Evolutionary conservation across 441 rosid genomes (phyloP), one percentile per base, ranked within the genome.

Genomic region (Biscutella auriculata): DNA sequence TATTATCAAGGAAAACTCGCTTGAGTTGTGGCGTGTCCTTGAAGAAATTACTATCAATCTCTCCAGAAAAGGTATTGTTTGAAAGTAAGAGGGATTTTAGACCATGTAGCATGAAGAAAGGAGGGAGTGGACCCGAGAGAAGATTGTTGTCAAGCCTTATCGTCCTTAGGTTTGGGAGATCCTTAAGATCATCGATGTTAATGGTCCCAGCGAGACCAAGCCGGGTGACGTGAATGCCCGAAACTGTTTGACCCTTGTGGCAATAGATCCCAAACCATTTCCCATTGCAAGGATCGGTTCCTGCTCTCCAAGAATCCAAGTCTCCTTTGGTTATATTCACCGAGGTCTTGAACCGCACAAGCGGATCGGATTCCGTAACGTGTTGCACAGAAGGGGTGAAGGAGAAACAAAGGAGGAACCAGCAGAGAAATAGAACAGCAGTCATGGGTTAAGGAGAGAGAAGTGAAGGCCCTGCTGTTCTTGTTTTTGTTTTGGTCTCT

Each of bases 251-350:
- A 4, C 81, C 81, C 9, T 62, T 67, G n/a, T 58, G 57, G 51
- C 97, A 90, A 39, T 76, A 53, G 19, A 82, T 77, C 4, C 94
- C 94, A 14, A 42, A 46, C 97, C 97, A 90, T 36, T 55, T 60
- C 2, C 69, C 48, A 15, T 36, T 60, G 49, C 97, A 90, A 57
- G 87, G 83, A 61, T 69, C 68, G 4, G 85, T 56, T 16, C 72
- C 68, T 1, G 73, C 39, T 40, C 40, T 65, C 97, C 97, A 87
- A 25, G 78, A 66, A 41, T 72, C 64, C 39, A 90, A 66, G n/a
- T 61, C 76, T 27, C 67, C 73, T 14, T 56, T 51, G 5, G 65
- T 65, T 65, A 65, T 65, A 45, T 65, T 65, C 11, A 65, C 62
- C 3, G 63, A 56, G 45, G 9, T 56, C 4, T 65, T 65, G 44